Conservation (phyloP, 192 early-diverging fungal species). For the Coemansia sp. region DNA sequence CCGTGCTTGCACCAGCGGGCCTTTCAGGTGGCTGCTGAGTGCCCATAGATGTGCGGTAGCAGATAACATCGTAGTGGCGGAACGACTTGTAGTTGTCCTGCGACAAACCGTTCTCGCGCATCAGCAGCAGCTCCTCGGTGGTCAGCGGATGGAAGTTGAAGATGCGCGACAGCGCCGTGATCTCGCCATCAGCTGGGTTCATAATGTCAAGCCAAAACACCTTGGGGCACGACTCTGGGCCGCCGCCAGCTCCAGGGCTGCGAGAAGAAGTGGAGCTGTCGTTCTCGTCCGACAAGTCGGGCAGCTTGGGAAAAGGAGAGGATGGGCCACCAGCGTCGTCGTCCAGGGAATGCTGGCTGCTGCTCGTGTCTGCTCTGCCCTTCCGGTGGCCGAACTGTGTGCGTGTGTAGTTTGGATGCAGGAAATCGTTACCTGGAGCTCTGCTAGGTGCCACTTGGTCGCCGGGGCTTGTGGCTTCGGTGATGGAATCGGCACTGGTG, state of each 20-base stretch:
- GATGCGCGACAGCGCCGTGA: constrained; percentile 60
- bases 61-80: constrained; percentile 84
- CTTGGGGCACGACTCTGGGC: constrained; percentile 32
- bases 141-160: constrained; percentile 90
- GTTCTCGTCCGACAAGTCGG: too few relatives aligned
- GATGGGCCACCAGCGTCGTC: neutral
- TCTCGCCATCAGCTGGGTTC: constrained; percentile 63
- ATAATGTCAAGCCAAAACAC: constrained; percentile 72
- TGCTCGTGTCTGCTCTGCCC: neutral
- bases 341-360: neutral
- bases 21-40: neutral
- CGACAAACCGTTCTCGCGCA: constrained; percentile 64
- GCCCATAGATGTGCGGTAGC: constrained; percentile 64
- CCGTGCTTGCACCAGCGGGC: neutral
- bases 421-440: constrained; percentile 16
- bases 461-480: neutral
- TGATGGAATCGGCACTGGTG: constrained; percentile 29
- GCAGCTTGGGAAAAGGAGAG: neutral
- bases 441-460: neutral
- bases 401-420: constrained; percentile 43
- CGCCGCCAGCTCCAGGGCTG: constrained; percentile 51
- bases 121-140: constrained; percentile 76
- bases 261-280: constrained; percentile 1
- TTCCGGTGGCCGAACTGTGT: constrained; percentile 8
- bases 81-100: constrained; percentile 91